Evolutionary conservation across 73 alveolate genomes (phyloP), one percentile per base, ranked within the genome.

Genomic region (Paraurostyla sp.): DNA sequence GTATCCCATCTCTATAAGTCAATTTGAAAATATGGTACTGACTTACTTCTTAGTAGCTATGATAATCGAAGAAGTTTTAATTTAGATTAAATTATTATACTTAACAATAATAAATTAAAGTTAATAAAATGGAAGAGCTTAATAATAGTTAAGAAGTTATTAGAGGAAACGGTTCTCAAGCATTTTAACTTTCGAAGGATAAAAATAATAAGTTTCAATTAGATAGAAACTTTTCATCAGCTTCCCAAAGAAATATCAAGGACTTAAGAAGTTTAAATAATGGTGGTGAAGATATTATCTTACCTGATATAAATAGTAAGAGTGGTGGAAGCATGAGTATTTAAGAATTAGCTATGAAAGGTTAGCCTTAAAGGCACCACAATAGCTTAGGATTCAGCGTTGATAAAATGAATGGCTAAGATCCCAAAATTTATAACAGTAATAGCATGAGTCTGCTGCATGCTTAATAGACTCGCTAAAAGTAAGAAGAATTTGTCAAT

Each of bases 241-340:
- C 56, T 22, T 65, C 82, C 9, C 25, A 65, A 30, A 65, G 82
- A 65, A 65, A 65, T 22, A 4, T 38, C 41, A 15, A 16, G 38
- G 82, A 38, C 25, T 0, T 4, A 36, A 38, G 20, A 33, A 33
- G 58, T 4, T 9, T 30, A 20, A 65, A 38, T 15, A 9, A 1
- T 22, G 16, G 25, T 38, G 60, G 50, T 18, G 46, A 65, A 38
- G 82, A 65, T 40, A 18, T 65, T 6, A 65, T 65, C 25, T 38
- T 65, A 6, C 82, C 82, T 15, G 82, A 65, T 18, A 65, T 65
- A 15, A 22, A 18, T 23, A 65, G 82, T 38, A 65, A 65, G 25
- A 38, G 41, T 65, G 82, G 82, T 7, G 82, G 82, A 11, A 65
- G 82, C 32, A 32, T 65, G 54, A 65, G 82, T 40, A 65, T 65